Evolutionary conservation across 768 basidiomycete species (phyloP).

Genomic region (Auricularia sp.): DNA sequence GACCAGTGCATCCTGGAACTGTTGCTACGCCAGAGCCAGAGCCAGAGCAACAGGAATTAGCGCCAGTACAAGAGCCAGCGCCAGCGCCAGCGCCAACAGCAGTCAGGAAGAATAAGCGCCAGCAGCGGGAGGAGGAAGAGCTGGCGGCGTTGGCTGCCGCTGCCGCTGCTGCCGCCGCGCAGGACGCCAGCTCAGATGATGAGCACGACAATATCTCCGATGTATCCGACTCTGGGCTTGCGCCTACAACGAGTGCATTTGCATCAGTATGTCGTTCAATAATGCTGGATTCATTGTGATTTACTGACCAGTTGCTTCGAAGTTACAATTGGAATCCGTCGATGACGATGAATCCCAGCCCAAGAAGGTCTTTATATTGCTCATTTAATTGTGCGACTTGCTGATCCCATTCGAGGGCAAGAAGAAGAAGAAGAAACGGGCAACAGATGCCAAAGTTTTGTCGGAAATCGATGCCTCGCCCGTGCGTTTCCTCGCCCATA

Average conservation of each 20-base stretch:
- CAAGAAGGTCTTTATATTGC: conserved; percentile 13
- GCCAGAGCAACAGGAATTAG: not conserved
- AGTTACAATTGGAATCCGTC: not conserved
- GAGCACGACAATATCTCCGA: conserved; percentile 8
- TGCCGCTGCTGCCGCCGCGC: not conserved
- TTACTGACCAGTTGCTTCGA: not conserved
- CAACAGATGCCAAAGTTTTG: conserved; percentile 2
- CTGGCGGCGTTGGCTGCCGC: conserved; percentile 36
- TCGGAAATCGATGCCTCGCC: no score
- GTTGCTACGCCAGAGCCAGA: not conserved
- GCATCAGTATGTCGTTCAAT: conserved; percentile 12
- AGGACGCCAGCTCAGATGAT: not conserved
- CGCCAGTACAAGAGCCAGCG: not conserved
- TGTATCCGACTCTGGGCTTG: conserved; percentile 1
- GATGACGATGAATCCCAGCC: conserved; percentile 7
- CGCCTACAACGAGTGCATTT: conserved; percentile 9
- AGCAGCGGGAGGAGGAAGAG: conserved; percentile 78
- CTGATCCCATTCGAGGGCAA: conserved; percentile 14
- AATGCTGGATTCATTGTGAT: not conserved
- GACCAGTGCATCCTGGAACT: not conserved
- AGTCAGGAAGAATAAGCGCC: conserved; percentile 58
- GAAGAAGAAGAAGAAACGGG: conserved; percentile 31
- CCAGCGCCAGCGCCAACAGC: not conserved
- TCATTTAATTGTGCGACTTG: conserved; percentile 15
- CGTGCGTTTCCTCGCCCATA: no score